Conservation (phyloP, 148 eudicot species). For the Camellia sinensis region DNA sequence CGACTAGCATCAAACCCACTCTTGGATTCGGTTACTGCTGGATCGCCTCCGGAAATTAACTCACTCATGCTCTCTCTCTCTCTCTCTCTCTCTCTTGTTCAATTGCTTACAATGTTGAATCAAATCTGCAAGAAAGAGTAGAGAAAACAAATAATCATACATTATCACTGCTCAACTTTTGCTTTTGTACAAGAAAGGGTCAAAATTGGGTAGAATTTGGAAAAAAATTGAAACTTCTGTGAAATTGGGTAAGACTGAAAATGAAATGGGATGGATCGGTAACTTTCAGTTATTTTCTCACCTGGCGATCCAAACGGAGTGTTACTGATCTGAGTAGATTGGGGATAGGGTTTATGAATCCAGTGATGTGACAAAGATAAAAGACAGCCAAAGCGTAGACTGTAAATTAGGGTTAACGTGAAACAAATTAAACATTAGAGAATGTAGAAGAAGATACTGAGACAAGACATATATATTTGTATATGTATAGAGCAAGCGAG, state of each 20-base stretch:
- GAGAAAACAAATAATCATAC: background rate
- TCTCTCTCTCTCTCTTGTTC: background rate
- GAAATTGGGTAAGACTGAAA: background rate
- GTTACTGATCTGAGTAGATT: background rate
- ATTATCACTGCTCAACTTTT: background rate
- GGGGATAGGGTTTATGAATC: background rate
- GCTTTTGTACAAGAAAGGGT: background rate
- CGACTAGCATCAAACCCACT: conserved; percentile 70
- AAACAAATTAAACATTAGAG: background rate
- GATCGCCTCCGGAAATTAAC: conserved; percentile 42
- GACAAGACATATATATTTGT: too few relatives aligned
- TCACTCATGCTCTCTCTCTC: conserved; percentile 55
- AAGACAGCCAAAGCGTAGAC: background rate
- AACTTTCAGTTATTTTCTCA: background rate
- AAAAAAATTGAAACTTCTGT: too few relatives aligned
- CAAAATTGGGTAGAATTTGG: background rate
- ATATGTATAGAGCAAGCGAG: too few relatives aligned
- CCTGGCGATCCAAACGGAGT: background rate
- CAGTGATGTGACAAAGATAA: background rate
- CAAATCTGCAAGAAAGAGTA: conserved; percentile 2
- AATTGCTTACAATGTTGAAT: background rate
- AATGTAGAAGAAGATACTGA: background rate
- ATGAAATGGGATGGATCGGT: background rate
- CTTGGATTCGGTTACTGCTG: conserved; percentile 40
- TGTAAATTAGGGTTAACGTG: background rate